Evolutionary conservation across 345 rosid genomes (phyloP).

Genomic region (Lepidium aucheri): DNA sequence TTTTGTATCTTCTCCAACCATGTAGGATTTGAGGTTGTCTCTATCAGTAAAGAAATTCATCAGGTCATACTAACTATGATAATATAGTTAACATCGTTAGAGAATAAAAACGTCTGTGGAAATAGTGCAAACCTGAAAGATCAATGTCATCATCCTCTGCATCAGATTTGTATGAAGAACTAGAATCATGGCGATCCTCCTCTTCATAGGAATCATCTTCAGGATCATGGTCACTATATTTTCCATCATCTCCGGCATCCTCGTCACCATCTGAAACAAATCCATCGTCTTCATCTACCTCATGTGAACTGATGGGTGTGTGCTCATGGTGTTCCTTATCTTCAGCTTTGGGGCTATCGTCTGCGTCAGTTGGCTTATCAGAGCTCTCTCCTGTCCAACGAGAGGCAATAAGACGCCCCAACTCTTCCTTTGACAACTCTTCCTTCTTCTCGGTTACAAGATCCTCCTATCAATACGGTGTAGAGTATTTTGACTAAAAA

Average conservation of each 20-base stretch:
- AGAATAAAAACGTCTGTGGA: background rate
- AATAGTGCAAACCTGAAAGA: slow-evolving; percentile 46
- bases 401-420: slow-evolving; percentile 92
- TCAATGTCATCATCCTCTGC: slow-evolving; percentile 40
- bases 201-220: slow-evolving; percentile 54
- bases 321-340: slow-evolving; percentile 45
- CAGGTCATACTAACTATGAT: slow-evolving; percentile 2
- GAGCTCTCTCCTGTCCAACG: slow-evolving; percentile 88
- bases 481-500: background rate
- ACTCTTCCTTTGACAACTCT: slow-evolving; percentile 82
- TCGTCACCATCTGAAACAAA: slow-evolving; percentile 68
- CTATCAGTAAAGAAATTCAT: slow-evolving; percentile 23
- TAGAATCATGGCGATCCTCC: slow-evolving; percentile 43
- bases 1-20: slow-evolving; percentile 83
- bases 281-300: slow-evolving; percentile 50
- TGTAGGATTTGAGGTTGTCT: slow-evolving; percentile 44
- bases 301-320: slow-evolving; percentile 28
- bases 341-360: slow-evolving; percentile 24
- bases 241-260: slow-evolving; percentile 39
- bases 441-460: slow-evolving; percentile 39
- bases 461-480: slow-evolving; percentile 34
- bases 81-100: background rate
- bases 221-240: slow-evolving; percentile 43
- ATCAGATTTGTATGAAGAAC: slow-evolving; percentile 47
- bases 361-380: slow-evolving; percentile 38